phyloP scores from a whole-genome alignment of 2,329 filamentous ascomycete species.

The Colletotrichum sp. region DNA sequence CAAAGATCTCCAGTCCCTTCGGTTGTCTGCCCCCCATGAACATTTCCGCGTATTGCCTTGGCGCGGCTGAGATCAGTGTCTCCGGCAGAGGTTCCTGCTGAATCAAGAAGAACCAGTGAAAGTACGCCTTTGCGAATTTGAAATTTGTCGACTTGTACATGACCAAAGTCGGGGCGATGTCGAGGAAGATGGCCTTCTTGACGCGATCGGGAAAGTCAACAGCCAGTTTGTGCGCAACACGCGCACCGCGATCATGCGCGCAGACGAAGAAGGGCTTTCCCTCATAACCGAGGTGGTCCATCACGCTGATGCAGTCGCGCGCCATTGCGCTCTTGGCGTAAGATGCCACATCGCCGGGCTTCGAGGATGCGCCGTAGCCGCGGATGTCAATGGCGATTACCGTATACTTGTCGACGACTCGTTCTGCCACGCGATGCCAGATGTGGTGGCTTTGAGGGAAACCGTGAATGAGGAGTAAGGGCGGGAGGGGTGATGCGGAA shows the following conservation, averaged over 20 bases:
- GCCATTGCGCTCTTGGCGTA: constrained; percentile 58
- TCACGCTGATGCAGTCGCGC: constrained; percentile 47
- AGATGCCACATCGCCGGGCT: constrained; percentile 36
- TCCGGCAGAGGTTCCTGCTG: constrained; percentile 57
- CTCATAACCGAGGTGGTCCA: constrained; percentile 44
- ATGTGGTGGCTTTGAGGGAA: constrained; percentile 58
- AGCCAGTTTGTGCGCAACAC: constrained; percentile 59
- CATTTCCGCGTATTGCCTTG: constrained; percentile 43
- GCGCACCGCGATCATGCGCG: constrained; percentile 62
- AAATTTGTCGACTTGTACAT: constrained; percentile 53
- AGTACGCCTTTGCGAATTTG: constrained; percentile 54
- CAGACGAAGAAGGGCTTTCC: constrained; percentile 48
- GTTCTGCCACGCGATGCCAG: constrained; percentile 52
- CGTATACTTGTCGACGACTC: constrained; percentile 42
- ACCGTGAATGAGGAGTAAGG: constrained; percentile 54
- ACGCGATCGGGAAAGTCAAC: constrained; percentile 50
- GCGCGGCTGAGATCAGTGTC: constrained; percentile 43
- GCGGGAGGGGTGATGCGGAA: constrained; percentile 32
- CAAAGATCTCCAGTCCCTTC: constrained; percentile 38
- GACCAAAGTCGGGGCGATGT: constrained; percentile 59
- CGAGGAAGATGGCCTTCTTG: constrained; percentile 48
- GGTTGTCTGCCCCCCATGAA: constrained; percentile 46
- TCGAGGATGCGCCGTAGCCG: constrained; percentile 56
- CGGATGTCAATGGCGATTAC: constrained; percentile 54
- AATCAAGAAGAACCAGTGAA: constrained; percentile 65